Base-by-base conservation (phyloP, 1,284 basidiomycete species). In the Tilletia indica region DNA sequence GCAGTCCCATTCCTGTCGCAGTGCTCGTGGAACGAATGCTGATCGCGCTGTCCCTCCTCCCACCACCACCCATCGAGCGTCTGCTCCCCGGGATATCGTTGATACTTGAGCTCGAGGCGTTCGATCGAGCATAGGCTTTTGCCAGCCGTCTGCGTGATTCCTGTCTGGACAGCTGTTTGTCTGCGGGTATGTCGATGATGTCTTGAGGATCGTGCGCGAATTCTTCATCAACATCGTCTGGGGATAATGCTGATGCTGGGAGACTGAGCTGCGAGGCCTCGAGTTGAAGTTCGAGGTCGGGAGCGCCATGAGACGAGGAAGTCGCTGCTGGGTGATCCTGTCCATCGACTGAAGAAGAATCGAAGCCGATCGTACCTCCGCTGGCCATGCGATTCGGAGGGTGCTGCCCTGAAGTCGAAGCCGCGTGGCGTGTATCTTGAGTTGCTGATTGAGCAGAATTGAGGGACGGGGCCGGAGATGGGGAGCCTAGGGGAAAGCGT, bases 131-230 rank as follows among this genome's bases (percentile, higher is more conserved):
- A 16, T 64, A 64, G 31, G 77, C 77, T n/a, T 73, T 73, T 0
- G 77, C 77, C n/a, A 78, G 71, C 11, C 77, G 66, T 12, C 75
- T 64, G 12, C 75, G 49, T 11, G 77, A 76, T 39, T 74, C 75
- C n/a, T 78, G 73, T 31, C 76, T 72, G 8, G 74, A 73, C 0
- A 78, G 73, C 16, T 68, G 71, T 0, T 75, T 73, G 21, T 78
- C 76, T 6, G 75, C 71, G 2, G 77, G 75, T 36, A 78, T 77
- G 69, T 78, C 77, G 70, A 78, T 76, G 12, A 78, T 78, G 49
- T 78, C 77, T 64, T 78, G 72, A 19, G 77, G 75, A 67, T 78
- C 77, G 51, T 70, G 74, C 21, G 72, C 73, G 38, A 71, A 70
- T 42, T 69, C 74, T 21, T 49, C 69, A 21, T 47, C 56, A 2